phyloP scores from a whole-genome alignment of 192 early-diverging fungal species.

The Coemansia sp. region DNA sequence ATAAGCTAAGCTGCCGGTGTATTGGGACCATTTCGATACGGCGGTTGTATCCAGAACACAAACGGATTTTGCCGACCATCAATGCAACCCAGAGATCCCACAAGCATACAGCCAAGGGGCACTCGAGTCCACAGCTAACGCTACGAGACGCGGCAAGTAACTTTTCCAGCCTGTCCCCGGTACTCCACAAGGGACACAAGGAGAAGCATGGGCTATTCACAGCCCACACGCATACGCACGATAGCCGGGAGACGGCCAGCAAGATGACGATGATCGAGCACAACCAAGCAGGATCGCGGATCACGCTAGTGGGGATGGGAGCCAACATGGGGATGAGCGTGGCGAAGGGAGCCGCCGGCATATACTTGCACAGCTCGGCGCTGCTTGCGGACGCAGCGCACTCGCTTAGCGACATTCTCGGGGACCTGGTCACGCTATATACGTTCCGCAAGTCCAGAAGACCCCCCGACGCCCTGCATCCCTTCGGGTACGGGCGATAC shows the following conservation, averaged over 20 bases:
- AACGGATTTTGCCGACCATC: background rate
- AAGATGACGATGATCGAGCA: constrained; percentile 49
- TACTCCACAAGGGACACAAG: constrained; percentile 5
- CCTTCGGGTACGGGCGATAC: constrained; percentile 69
- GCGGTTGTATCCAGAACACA: background rate
- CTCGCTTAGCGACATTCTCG: constrained; percentile 71
- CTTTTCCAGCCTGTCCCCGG: constrained; percentile 34
- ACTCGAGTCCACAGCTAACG: constrained; percentile 13
- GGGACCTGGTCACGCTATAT: constrained; percentile 79
- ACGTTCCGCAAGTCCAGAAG: constrained; percentile 68
- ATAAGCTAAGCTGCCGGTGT: background rate
- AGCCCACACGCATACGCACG: background rate
- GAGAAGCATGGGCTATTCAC: background rate
- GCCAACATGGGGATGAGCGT: constrained; percentile 62
- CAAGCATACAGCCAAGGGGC: background rate
- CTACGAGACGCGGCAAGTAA: constrained; percentile 24
- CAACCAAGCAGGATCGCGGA: constrained; percentile 59
- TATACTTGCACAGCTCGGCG: constrained; percentile 71
- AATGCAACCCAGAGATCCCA: no score
- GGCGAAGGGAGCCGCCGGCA: constrained; percentile 64
- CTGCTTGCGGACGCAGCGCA: constrained; percentile 79
- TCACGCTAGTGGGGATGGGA: constrained; percentile 65
- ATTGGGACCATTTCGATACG: constrained; percentile 1
- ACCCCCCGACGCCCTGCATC: constrained; percentile 60
- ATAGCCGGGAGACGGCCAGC: constrained; percentile 20